Conservation (phyloP, 2,329 filamentous ascomycete genomes). For the Hymenoscyphus occultus region DNA sequence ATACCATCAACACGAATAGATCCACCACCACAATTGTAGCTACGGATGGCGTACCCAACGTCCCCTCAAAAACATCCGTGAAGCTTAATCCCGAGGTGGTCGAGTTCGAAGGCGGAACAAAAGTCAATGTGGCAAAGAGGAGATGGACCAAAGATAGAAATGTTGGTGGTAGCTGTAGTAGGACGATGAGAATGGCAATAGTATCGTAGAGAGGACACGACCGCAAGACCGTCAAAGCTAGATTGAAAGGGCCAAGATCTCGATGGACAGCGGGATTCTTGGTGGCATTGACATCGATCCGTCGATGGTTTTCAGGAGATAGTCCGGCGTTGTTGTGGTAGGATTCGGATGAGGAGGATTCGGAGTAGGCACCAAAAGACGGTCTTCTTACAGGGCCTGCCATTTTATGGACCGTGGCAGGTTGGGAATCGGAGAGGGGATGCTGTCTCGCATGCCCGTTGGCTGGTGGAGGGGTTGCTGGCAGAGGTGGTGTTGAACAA, state of each 20-base stretch:
- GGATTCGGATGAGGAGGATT: constrained; percentile 54
- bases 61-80: constrained; percentile 87
- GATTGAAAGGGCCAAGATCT: constrained; percentile 68
- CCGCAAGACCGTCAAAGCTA: constrained; percentile 81
- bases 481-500: constrained; percentile 41
- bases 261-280: constrained; percentile 67
- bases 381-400: constrained; percentile 44
- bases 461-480: constrained; percentile 38
- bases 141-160: constrained; percentile 86
- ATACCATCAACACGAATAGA: constrained; percentile 75
- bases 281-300: constrained; percentile 67
- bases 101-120: constrained; percentile 79
- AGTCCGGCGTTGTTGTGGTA: constrained; percentile 40
- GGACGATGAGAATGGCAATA: constrained; percentile 91
- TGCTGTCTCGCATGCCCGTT: constrained; percentile 36
- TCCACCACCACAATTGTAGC: constrained; percentile 84
- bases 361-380: constrained; percentile 53
- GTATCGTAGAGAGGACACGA: constrained; percentile 92
- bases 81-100: constrained; percentile 70
- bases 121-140: constrained; percentile 88
- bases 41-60: constrained; percentile 79
- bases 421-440: constrained; percentile 24
- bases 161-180: constrained; percentile 87
- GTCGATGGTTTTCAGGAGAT: constrained; percentile 53
- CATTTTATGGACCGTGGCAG: constrained; percentile 30